Conservation (phyloP, 805 yeast species). For the Metschnikowia matae region DNA sequence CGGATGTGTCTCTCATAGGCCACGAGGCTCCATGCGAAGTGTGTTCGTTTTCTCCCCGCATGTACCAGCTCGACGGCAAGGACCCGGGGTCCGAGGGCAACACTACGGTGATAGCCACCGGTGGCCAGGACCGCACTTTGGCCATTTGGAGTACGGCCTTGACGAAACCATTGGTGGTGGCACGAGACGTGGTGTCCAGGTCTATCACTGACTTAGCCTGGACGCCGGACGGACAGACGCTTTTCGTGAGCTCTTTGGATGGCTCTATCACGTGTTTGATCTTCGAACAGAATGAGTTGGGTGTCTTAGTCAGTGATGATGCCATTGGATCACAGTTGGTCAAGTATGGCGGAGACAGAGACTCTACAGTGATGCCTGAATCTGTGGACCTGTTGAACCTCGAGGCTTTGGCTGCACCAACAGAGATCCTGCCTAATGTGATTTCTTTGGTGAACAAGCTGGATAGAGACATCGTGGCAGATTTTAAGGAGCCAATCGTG, state of each 20-base stretch:
- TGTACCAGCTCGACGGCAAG: slow-evolving; percentile 43
- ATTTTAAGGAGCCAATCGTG: background rate
- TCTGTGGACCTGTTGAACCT: slow-evolving; percentile 71
- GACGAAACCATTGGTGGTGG: slow-evolving; percentile 75
- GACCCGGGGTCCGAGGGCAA: slow-evolving; percentile 26
- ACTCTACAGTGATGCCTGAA: slow-evolving; percentile 81
- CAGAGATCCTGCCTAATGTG: background rate
- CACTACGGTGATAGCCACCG: slow-evolving; percentile 84
- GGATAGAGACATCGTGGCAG: background rate
- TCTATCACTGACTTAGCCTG: slow-evolving; percentile 87
- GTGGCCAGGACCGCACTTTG: slow-evolving; percentile 87
- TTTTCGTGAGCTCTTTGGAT: slow-evolving; percentile 80
- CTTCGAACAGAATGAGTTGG: slow-evolving; percentile 65
- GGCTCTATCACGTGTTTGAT: slow-evolving; percentile 68
- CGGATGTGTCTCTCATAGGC: slow-evolving; percentile 70
- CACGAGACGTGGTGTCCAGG: slow-evolving; percentile 68
- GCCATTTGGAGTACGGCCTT: slow-evolving; percentile 83
- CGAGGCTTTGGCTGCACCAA: slow-evolving; percentile 1
- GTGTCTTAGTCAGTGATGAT: slow-evolving; percentile 57
- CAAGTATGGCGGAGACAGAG: slow-evolving; percentile 85
- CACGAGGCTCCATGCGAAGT: slow-evolving; percentile 87
- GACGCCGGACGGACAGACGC: slow-evolving; percentile 72
- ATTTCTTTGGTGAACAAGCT: background rate
- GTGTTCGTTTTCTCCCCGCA: slow-evolving; percentile 66
- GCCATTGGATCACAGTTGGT: slow-evolving; percentile 66